phyloP scores from a whole-genome alignment of 208 protist species.

The Phytomonas francai region DNA sequence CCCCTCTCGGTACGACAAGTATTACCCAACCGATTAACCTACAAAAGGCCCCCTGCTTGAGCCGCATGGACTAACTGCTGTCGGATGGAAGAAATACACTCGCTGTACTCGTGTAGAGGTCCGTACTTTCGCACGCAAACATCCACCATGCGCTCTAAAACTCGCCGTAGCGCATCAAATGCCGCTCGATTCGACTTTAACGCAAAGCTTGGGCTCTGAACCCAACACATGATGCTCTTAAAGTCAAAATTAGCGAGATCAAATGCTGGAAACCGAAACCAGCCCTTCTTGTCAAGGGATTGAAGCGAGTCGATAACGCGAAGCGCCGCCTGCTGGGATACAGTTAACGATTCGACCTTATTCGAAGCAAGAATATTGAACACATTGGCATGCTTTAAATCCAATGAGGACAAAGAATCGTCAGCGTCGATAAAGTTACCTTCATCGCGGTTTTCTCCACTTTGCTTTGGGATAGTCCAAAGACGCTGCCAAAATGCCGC shows the following conservation, averaged over 20 bases:
- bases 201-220: constrained; percentile 35
- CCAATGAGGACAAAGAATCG: neutral
- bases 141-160: constrained; percentile 81
- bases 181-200: constrained; percentile 48
- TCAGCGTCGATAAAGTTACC: neutral
- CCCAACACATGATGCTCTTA: constrained; percentile 48
- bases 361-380: constrained; percentile 7
- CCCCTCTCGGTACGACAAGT: no score
- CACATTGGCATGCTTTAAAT: constrained; percentile 1
- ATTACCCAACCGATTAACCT: neutral
- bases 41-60: constrained; percentile 42
- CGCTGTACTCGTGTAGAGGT: constrained; percentile 55
- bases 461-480: no score
- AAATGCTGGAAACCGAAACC: constrained; percentile 75
- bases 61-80: constrained; percentile 61
- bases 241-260: constrained; percentile 75
- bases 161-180: constrained; percentile 51
- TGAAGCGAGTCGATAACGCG: constrained; percentile 41
- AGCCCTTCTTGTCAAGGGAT: constrained; percentile 42
- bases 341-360: constrained; percentile 7
- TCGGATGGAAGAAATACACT: constrained; percentile 49
- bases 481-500: no score
- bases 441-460: neutral
- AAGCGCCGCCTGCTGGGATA: constrained; percentile 30
- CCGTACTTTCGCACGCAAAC: constrained; percentile 69